Evolutionary conservation across 2,329 filamentous ascomycete genomes (phyloP), one percentile per base, ranked within the genome.

Genomic region (Scopulariopsis brevicaulis): DNA sequence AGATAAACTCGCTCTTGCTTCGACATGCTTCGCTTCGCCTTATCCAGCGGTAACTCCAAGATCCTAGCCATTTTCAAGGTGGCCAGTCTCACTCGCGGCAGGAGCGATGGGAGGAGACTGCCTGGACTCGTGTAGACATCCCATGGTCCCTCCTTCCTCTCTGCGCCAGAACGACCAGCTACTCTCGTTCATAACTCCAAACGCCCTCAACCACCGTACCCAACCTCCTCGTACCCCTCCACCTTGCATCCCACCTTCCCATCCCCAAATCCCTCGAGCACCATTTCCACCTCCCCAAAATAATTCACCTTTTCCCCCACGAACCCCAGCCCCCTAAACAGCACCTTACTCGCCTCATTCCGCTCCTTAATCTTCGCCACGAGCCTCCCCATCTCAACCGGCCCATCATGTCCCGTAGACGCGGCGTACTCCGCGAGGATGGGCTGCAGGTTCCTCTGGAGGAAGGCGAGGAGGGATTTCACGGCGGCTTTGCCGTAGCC

Each of bases 401-500:
- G 4, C 25, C 14, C 22, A 54, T 53, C 20, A 7, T 50, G 46
- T 18, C 51, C 50, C 54, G 63, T 60, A n/a, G 62, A 65, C 1
- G 62, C 61, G 20, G 65, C 60, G 55, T 77, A 75, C 66, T 79
- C 75, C 2, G 50, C 63, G 57, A 90, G 60, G 8, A 96, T 82
- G 0, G 63, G 69, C 0, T 65, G 63, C 25, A 81, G 68, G 57
- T 87, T 75, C 1, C 67, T 67, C 4, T 75, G 63, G 6, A 96
- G 75, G 65, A 91, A 97, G 53, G 75, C 70, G 55, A 96, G 65
- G 58, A 97, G 87, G 0, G 82, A 73, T 2, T 83, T 67, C 1
- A 96, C 75, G 0, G 87, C 82, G 0, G 81, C 80, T 5, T 77
- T 74, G 0, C 90, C 91, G 7, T 84, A 73, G 0, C 90, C 90